Percentiles rank a stretch among this genome's conserved stretches.
These are phyloP conservation scores for Chaetomium sp. DNA, from an alignment of 2,329 filamentous ascomycete genomes.

Conservation along the genomic window DNA sequence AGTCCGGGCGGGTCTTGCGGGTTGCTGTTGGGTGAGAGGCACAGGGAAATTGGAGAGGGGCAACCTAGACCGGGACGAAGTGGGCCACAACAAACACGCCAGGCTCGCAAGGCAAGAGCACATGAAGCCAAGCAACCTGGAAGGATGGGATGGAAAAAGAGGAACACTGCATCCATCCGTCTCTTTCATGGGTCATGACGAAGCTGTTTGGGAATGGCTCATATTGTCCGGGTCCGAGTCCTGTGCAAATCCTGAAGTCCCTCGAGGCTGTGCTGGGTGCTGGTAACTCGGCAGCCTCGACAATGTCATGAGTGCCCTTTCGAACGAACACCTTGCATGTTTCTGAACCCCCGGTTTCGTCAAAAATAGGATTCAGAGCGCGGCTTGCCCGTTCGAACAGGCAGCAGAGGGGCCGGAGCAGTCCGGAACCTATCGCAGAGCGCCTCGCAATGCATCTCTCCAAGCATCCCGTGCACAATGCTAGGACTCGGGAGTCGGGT, in stretches of 20 bases:
- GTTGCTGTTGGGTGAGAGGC: background rate
- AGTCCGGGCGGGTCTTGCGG: background rate
- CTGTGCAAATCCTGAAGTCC: background rate
- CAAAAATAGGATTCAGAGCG: background rate
- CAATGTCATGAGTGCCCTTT: no score
- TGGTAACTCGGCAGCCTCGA: background rate
- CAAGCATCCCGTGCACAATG: no score
- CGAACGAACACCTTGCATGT: background rate
- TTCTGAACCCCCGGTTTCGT: background rate
- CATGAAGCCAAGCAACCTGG: background rate
- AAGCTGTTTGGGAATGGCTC: background rate
- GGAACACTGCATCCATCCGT: background rate
- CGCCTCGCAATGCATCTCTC: no score
- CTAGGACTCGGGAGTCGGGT: no score
- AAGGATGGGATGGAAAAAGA: background rate
- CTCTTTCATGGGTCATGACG: background rate
- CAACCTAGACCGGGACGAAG: constrained; percentile 11
- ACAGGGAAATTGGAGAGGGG: constrained; percentile 22
- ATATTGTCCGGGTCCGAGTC: background rate
- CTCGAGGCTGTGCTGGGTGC: background rate
- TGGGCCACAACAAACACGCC: constrained; percentile 12
- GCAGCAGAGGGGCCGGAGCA: background rate
- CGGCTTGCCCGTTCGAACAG: background rate
- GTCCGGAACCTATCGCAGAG: no score
- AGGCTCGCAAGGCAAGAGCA: background rate